Conservation (phyloP, 352 stramenopile genomes). For the Phytophthora ohioensis region DNA sequence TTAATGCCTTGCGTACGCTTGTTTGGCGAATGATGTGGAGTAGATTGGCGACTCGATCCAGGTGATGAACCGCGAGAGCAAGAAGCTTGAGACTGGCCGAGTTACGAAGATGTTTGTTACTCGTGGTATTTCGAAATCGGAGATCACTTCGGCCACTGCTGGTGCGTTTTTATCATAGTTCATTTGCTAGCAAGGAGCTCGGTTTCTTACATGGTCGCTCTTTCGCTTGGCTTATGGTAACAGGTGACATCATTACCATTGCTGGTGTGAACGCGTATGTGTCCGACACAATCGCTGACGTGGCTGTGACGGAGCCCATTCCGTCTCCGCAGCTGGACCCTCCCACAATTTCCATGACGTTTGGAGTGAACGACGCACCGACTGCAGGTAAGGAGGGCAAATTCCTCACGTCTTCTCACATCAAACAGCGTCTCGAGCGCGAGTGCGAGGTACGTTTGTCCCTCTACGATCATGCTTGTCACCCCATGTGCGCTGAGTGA, state of each 20-base stretch:
- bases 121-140: slow-evolving; percentile 80
- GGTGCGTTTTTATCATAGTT: slow-evolving; percentile 39
- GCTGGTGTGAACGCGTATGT: slow-evolving; percentile 93
- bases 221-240: slow-evolving; percentile 13
- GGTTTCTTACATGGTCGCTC: background rate
- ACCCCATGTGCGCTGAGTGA: background rate
- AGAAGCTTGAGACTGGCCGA: slow-evolving; percentile 76
- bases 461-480: background rate
- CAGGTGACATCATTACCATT: slow-evolving; percentile 98
- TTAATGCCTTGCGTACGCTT: background rate
- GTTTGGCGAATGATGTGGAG: background rate
- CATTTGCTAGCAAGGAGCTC: background rate
- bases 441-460: slow-evolving; percentile 86
- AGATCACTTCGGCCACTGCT: slow-evolving; percentile 89
- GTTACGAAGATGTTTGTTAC: slow-evolving; percentile 93
- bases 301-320: slow-evolving; percentile 84
- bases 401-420: slow-evolving; percentile 96
- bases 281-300: slow-evolving; percentile 91
- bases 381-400: slow-evolving; percentile 97
- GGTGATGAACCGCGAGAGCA: slow-evolving; percentile 89
- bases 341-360: slow-evolving; percentile 98
- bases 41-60: slow-evolving; percentile 90
- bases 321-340: slow-evolving; percentile 95
- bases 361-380: slow-evolving; percentile 97
- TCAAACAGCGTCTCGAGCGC: slow-evolving; percentile 93